Evolutionary conservation across 257 asterid genomes (phyloP).

Genomic region (Solanum virginianum): DNA sequence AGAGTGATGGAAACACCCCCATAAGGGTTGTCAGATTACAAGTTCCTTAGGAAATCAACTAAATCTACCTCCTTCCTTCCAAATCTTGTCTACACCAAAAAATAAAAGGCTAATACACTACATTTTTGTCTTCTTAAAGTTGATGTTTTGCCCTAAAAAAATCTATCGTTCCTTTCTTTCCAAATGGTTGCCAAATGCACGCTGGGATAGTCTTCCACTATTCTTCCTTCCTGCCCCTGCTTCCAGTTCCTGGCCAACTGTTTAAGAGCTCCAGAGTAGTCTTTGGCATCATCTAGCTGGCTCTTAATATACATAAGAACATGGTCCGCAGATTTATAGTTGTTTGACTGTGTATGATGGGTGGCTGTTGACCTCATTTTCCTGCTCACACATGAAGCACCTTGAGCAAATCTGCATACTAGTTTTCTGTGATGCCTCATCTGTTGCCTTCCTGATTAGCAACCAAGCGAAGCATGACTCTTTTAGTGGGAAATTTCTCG

Average conservation of each 20-base stretch:
- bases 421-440: neutral
- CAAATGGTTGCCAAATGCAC: neutral
- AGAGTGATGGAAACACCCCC: neutral
- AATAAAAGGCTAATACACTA: neutral
- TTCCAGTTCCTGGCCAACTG: neutral
- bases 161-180: neutral
- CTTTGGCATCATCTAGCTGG: neutral
- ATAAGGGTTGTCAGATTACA: neutral
- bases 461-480: neutral
- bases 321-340: neutral
- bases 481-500: neutral
- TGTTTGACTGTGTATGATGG: neutral
- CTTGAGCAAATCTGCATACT: neutral
- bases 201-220: neutral
- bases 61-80: neutral
- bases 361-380: neutral
- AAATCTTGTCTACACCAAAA: neutral
- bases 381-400: neutral
- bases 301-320: neutral
- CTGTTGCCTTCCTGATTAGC: neutral
- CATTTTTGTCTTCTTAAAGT: neutral
- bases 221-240: neutral
- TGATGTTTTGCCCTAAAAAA: neutral
- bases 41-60: neutral
- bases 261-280: neutral